A percentile compares a stretch with the other conserved stretches of the same genome.
phyloP scores from a whole-genome alignment of 768 basidiomycete species.

The Leccinum incarnatum region DNA sequence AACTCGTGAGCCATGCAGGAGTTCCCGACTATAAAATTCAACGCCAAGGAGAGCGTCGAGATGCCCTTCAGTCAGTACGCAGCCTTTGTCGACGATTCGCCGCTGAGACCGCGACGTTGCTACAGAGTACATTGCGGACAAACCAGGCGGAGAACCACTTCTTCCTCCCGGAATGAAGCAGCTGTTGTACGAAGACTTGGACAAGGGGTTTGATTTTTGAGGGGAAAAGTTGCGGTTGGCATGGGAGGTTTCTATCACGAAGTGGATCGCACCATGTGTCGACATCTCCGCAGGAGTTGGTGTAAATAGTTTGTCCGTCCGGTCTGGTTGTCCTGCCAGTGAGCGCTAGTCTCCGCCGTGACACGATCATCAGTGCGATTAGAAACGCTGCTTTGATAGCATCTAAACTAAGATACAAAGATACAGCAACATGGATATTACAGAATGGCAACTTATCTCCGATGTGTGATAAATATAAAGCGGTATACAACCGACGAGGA shows the following conservation, averaged over 20 bases:
- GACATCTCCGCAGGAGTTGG: too few species aligned
- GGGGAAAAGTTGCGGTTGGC: background rate
- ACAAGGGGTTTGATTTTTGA: constrained; percentile 71
- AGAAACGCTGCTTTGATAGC: background rate
- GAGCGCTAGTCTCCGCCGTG: background rate
- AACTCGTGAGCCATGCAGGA: constrained; percentile 49
- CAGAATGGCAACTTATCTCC: constrained; percentile 4
- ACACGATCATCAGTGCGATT: background rate
- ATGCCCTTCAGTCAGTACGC: constrained; percentile 89
- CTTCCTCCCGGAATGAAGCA: constrained; percentile 90
- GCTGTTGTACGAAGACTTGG: constrained; percentile 79
- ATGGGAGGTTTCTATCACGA: too few species aligned
- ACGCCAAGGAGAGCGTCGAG: constrained; percentile 85
- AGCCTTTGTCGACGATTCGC: background rate
- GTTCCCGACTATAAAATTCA: constrained; percentile 87
- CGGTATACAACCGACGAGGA: constrained; percentile 14
- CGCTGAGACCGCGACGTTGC: background rate
- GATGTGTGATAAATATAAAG: constrained; percentile 3
- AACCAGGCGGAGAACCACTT: constrained; percentile 54
- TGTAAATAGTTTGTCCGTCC: too few species aligned
- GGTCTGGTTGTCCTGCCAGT: background rate
- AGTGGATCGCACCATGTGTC: background rate
- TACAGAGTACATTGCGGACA: constrained; percentile 48
- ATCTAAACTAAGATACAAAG: constrained; percentile 18
- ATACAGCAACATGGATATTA: constrained; percentile 20